phyloP scores from a whole-genome alignment of 108 stramenopile genomes.

The Thalassiosira profunda region DNA sequence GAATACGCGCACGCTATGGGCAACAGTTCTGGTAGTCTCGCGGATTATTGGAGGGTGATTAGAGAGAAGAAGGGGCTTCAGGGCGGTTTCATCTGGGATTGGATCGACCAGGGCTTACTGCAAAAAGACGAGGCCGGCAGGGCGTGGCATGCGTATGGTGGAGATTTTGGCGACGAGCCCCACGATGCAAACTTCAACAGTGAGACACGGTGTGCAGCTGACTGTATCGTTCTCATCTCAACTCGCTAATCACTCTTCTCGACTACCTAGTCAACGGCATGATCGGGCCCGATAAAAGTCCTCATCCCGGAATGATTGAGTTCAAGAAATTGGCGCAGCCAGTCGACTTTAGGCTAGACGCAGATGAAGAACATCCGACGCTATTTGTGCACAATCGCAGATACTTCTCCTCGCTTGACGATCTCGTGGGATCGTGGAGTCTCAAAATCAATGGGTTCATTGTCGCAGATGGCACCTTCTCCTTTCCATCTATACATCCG shows the following conservation, averaged over 20 bases:
- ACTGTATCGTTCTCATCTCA: no score
- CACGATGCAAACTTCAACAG: slow-evolving; percentile 92
- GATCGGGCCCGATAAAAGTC: slow-evolving; percentile 85
- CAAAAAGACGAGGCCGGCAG: slow-evolving; percentile 27
- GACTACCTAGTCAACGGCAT: slow-evolving; percentile 98
- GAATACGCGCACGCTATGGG: slow-evolving; percentile 96
- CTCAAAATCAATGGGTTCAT: slow-evolving; percentile 27
- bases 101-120: slow-evolving; percentile 90
- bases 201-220: no score
- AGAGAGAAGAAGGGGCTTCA: slow-evolving; percentile 74
- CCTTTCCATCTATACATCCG: slow-evolving; percentile 11
- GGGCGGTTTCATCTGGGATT: slow-evolving; percentile 99
- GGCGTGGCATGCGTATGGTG: slow-evolving; percentile 88
- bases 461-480: slow-evolving; percentile 3
- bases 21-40: slow-evolving; percentile 91
- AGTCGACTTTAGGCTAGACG: slow-evolving; percentile 41
- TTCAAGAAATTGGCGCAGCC: slow-evolving; percentile 90
- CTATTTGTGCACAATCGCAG: slow-evolving; percentile 12
- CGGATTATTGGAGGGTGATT: slow-evolving; percentile 92
- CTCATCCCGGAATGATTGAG: slow-evolving; percentile 93
- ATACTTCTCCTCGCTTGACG: slow-evolving; percentile 22
- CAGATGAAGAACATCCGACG: neutral
- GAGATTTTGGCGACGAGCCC: slow-evolving; percentile 89
- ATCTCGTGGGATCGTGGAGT: slow-evolving; percentile 19
- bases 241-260: no score